Conservation (phyloP, 768 basidiomycete species). For the Termitomyces sp. region DNA sequence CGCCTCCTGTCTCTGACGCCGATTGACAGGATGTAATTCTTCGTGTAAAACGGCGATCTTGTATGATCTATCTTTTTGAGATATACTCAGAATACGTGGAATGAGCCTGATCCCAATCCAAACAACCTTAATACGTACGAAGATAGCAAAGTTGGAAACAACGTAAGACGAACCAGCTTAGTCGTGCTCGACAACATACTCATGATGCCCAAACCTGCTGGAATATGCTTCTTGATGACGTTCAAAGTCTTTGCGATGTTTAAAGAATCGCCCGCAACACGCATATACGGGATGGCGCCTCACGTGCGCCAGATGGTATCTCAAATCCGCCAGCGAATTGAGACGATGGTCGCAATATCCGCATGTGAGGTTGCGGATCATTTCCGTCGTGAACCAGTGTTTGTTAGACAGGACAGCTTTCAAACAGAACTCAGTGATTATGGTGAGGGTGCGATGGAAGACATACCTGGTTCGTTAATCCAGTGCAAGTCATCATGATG, state of each 20-base stretch:
- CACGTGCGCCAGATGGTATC: slow-evolving; percentile 20
- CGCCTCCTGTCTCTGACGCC: slow-evolving; percentile 8
- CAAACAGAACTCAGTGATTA: neutral
- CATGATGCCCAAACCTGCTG: slow-evolving; percentile 6
- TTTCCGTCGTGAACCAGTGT: slow-evolving; percentile 21
- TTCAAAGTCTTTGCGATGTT: slow-evolving; percentile 17
- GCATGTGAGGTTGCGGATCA: slow-evolving; percentile 20
- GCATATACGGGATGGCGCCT: slow-evolving; percentile 21
- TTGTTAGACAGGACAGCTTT: slow-evolving; percentile 14
- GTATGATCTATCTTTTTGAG: too few relatives aligned
- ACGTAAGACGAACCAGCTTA: neutral
- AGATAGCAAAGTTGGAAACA: too few relatives aligned
- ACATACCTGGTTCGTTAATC: slow-evolving; percentile 21
- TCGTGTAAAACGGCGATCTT: too few relatives aligned
- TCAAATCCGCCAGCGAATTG: slow-evolving; percentile 21
- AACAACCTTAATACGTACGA: too few relatives aligned
- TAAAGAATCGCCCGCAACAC: slow-evolving; percentile 24
- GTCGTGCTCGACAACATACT: neutral
- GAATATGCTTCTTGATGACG: slow-evolving; percentile 11
- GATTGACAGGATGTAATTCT: slow-evolving; percentile 5
- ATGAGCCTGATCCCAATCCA: too few relatives aligned
- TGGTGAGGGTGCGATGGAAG: neutral
- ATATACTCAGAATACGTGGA: too few relatives aligned
- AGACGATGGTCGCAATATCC: slow-evolving; percentile 22
- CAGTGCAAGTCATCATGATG: slow-evolving; percentile 15